Base-by-base conservation (phyloP, 345 rosid species). In the Salix udensis region DNA sequence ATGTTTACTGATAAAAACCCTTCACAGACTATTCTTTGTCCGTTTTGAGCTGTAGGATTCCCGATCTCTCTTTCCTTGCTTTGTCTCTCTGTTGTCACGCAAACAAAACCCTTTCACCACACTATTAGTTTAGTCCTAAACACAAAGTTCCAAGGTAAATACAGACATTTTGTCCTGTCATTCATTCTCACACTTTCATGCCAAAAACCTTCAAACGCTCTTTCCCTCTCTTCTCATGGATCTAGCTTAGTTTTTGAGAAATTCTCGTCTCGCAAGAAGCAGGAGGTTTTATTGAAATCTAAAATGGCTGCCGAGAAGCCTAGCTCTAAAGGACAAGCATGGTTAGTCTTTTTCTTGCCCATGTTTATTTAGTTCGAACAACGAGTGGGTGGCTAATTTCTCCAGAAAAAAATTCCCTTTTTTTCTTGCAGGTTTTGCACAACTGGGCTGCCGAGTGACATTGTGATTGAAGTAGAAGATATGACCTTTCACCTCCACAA, bases 401-500 rank as follows among this genome's bases (percentile, higher is more conserved):
- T 74, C 42, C 19, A 34, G 7, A 5, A 34, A 4, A 34, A 34
- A 34, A 34, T 5, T 34, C 36, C 36, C 36, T 34, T 34, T 34
- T 34, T 14, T 66, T 74, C 23, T 75, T 83, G 74, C 83, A 96
- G 98, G 99, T 93, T 96, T 75, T 96, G 97, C 79, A 88, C 98
- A 11, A 88, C 93, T 77, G 97, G 98, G 1, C 84, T 96, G 77
- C 96, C 99, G 7, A 96, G 96, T 71, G 98, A 96, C 86, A 87
- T 96, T 82, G 88, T 89, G 52, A 78, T 92, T 78, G 94, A 96
- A 76, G 92, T 96, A 0, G 94, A 87, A 11, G 98, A 92, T 70
- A 96, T 96, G 98, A 83, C 85, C 61, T 96, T 96, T 78, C 98
- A 96, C 81, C 96, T 96, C 77, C 99, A 93, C 74, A 96, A 96